Conservation (phyloP, 139 green algal species). For the Pseudopediastrum boryanum region DNA sequence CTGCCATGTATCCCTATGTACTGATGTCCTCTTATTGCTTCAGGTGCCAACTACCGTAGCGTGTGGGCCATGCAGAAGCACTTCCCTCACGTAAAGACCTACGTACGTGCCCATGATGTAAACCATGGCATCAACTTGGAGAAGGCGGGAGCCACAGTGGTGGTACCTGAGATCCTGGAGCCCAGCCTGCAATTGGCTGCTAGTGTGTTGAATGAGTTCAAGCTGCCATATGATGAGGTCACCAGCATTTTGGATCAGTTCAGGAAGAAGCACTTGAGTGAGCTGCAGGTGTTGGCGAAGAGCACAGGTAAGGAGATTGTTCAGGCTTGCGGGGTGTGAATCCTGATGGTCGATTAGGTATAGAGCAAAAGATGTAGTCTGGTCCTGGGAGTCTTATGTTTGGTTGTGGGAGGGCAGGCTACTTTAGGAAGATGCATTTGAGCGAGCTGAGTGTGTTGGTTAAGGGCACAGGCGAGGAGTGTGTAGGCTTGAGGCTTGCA, state of each 20-base stretch:
- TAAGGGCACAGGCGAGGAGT: no score
- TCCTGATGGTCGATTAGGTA: neutral
- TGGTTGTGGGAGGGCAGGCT: neutral
- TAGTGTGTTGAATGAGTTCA: constrained; percentile 85
- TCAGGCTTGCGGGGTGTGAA: neutral
- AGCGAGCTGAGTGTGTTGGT: no score
- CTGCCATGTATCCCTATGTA: no score
- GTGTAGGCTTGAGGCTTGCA: no score
- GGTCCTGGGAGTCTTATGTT: neutral
- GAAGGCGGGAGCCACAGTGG: constrained; percentile 91
- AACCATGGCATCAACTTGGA: constrained; percentile 95
- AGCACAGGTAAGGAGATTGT: neutral
- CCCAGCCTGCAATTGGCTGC: constrained; percentile 94
- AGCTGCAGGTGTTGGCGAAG: constrained; percentile 40
- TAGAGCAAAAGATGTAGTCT: neutral
- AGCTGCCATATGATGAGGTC: constrained; percentile 67
- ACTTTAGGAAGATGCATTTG: no score
- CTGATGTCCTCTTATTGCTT: no score
- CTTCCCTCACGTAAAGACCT: constrained; percentile 90
- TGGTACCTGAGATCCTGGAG: constrained; percentile 98
- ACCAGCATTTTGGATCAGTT: constrained; percentile 36
- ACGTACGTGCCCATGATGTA: constrained; percentile 96
- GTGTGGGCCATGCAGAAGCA: constrained; percentile 95
- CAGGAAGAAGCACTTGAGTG: constrained; percentile 56
- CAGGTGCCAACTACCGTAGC: constrained; percentile 88